Evolutionary conservation across 1,139 yeast species (phyloP).

Genomic region (Candida buenavistaensis): DNA sequence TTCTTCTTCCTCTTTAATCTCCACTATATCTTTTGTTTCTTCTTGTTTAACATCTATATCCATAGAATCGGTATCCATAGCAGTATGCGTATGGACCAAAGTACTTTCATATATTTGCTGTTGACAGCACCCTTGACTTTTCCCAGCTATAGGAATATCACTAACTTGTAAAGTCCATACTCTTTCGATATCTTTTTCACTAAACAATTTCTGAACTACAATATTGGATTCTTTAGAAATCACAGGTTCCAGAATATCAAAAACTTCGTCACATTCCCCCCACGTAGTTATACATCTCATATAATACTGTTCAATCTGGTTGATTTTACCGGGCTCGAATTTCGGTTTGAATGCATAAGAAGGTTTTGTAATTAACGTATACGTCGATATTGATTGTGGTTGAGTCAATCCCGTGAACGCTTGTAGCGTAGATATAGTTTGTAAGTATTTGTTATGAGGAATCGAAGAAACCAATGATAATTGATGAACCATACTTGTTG

Average conservation of each 20-base stretch:
- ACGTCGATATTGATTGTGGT: conserved; percentile 44
- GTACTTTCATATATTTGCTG: conserved; percentile 75
- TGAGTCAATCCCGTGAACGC: conserved; percentile 43
- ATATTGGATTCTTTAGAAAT: conserved; percentile 19
- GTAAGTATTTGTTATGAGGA: conserved; percentile 42
- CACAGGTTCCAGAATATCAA: conserved; percentile 32
- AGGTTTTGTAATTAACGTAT: conserved; percentile 46
- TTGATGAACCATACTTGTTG: conserved; percentile 43
- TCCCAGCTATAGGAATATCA: conserved; percentile 90
- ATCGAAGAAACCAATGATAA: conserved; percentile 41
- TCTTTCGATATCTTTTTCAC: conserved; percentile 29
- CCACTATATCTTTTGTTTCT: conserved; percentile 4
- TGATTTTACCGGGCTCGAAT: conserved; percentile 51
- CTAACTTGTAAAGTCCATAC: conserved; percentile 68
- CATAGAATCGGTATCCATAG: conserved; percentile 14
- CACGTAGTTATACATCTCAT: conserved; percentile 49
- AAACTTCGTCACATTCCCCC: conserved; percentile 24
- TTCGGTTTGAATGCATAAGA: conserved; percentile 45
- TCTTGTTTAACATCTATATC: conserved; percentile 10
- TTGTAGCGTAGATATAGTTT: conserved; percentile 45
- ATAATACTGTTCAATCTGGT: conserved; percentile 48
- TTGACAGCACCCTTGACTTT: conserved; percentile 56
- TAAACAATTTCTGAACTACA: conserved; percentile 29
- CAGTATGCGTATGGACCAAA: conserved; percentile 47
- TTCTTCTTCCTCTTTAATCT: conserved; percentile 2